phyloP scores from a whole-genome alignment of 306 rosid genomes.

The Cyamopsis tetragonoloba region DNA sequence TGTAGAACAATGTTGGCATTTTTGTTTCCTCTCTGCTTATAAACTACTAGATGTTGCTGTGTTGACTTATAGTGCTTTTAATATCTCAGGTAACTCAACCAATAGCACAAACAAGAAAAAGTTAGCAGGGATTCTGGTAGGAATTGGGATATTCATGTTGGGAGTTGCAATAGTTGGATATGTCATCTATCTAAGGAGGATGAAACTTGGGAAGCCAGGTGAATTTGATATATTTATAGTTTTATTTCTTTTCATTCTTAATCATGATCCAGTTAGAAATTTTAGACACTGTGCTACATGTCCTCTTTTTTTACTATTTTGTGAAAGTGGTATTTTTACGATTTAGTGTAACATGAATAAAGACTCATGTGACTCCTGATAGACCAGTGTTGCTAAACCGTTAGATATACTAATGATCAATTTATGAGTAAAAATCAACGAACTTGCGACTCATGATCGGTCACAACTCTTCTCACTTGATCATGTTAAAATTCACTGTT shows the following conservation, averaged over 20 bases:
- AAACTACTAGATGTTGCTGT: neutral
- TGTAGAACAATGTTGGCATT: too few species aligned
- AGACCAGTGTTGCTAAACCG: too few species aligned
- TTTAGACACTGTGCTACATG: neutral
- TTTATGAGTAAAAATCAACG: too few species aligned
- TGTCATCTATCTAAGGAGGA: neutral
- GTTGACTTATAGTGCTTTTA: neutral
- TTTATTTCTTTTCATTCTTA: neutral
- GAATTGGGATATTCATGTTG: neutral
- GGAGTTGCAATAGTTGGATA: neutral
- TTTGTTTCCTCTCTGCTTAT: neutral
- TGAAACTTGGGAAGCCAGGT: slow-evolving; percentile 17
- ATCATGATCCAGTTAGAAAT: neutral
- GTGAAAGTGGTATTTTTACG: too few species aligned
- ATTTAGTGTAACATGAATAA: too few species aligned
- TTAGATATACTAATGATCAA: too few species aligned
- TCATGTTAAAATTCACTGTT: too few species aligned
- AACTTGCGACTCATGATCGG: too few species aligned
- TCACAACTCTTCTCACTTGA: too few species aligned
- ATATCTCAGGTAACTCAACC: neutral
- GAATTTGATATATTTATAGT: neutral
- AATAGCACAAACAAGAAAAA: neutral
- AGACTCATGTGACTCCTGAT: too few species aligned
- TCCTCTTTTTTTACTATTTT: neutral
- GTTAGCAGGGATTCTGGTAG: slow-evolving; percentile 16